These are phyloP conservation scores for Fusarium fracticaudum DNA, from an alignment of 2,329 filamentous ascomycete genomes.

Conservation along the genomic window DNA sequence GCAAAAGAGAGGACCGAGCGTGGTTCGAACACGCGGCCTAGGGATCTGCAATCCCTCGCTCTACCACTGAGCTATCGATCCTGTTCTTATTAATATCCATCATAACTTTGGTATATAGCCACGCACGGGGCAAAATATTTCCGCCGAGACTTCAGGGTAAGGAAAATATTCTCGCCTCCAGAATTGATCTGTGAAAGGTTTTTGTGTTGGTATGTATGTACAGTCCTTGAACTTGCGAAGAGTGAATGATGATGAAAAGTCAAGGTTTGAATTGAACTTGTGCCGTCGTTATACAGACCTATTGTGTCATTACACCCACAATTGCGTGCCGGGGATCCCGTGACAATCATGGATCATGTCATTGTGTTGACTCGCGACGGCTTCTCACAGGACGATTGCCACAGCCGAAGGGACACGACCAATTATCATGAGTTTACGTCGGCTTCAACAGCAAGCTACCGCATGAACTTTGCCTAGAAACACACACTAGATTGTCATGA, in stretches of 20 bases:
- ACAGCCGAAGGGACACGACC: background rate
- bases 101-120: accelerated
- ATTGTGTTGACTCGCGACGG: slow-evolving; percentile 1
- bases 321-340: slow-evolving; percentile 8
- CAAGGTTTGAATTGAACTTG: too few relatives aligned
- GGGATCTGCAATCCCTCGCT: slow-evolving; percentile 38
- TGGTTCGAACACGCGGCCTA: slow-evolving; percentile 37
- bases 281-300: background rate
- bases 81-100: accelerated
- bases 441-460: background rate
- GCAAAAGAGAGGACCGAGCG: slow-evolving; percentile 35
- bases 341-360: slow-evolving; percentile 1
- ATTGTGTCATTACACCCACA: slow-evolving; percentile 1
- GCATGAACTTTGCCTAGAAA: background rate
- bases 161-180: too few relatives aligned
- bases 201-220: background rate
- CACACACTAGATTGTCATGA: background rate
- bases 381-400: background rate
- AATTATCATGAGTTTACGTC: accelerated
- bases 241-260: background rate
- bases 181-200: background rate
- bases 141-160: background rate
- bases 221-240: background rate
- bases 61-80: slow-evolving; percentile 40
- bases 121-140: accelerated